phyloP scores from a whole-genome alignment of 1,284 basidiomycete genomes.

The Serendipita sp. region DNA sequence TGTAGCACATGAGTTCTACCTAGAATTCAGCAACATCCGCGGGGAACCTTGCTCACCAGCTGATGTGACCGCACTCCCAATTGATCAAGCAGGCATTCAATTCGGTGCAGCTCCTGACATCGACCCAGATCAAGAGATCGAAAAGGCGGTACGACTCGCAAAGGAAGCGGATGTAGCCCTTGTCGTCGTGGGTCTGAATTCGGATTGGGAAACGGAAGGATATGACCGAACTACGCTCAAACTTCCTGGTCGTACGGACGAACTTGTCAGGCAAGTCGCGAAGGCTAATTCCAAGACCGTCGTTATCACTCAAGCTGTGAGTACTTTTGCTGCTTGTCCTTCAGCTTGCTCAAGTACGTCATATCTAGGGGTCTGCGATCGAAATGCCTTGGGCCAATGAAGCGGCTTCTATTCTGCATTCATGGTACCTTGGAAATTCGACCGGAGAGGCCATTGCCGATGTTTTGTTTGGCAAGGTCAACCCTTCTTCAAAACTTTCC shows the following conservation, averaged over 20 bases:
- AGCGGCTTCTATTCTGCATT: slow-evolving; percentile 33
- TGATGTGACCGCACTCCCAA: slow-evolving; percentile 18
- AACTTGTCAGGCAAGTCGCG: slow-evolving; percentile 36
- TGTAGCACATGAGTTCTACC: slow-evolving; percentile 26
- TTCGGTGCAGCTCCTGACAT: slow-evolving; percentile 28
- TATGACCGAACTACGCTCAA: slow-evolving; percentile 27
- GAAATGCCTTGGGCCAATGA: slow-evolving; percentile 38
- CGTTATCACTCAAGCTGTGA: slow-evolving; percentile 38
- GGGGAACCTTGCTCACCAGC: slow-evolving; percentile 22
- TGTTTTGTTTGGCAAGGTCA: slow-evolving; percentile 38
- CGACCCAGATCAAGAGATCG: slow-evolving; percentile 24
- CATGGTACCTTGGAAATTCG: slow-evolving; percentile 45
- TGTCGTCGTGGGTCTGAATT: slow-evolving; percentile 33
- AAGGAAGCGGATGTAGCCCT: slow-evolving; percentile 30
- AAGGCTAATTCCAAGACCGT: slow-evolving; percentile 34
- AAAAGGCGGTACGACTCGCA: slow-evolving; percentile 29
- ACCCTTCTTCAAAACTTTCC: slow-evolving; percentile 36
- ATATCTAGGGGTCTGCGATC: slow-evolving; percentile 23
- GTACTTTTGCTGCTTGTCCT: neutral
- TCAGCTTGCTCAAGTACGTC: no score
- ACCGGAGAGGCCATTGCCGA: slow-evolving; percentile 38
- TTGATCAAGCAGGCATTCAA: slow-evolving; percentile 31
- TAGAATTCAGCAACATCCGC: slow-evolving; percentile 25
- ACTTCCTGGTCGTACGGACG: slow-evolving; percentile 34
- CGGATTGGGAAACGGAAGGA: slow-evolving; percentile 38